These are phyloP conservation scores for Pharus latifolius DNA, from an alignment of 176 grass and related monocot genomes.

Conservation along the genomic window DNA sequence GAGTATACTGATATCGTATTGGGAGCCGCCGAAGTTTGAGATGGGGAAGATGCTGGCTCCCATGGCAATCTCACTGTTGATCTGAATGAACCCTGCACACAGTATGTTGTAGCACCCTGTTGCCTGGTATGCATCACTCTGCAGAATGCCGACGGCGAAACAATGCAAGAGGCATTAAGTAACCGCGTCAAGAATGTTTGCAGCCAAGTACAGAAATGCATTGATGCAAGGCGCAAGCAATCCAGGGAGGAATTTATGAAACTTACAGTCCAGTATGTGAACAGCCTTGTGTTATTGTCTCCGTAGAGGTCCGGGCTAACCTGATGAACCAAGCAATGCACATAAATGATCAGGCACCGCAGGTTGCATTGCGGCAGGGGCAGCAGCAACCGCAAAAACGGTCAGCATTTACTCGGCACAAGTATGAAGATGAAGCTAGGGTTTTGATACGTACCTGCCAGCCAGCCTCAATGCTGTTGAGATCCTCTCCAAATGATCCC, in stretches of 20 bases:
- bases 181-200: background rate
- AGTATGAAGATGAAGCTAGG: background rate
- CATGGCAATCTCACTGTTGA: conserved; percentile 71
- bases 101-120: conserved; percentile 82
- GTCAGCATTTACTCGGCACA: background rate
- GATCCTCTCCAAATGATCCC: conserved; percentile 53
- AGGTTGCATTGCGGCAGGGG: background rate
- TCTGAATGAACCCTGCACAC: conserved; percentile 78
- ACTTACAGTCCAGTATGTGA: conserved; percentile 86
- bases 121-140: conserved; percentile 76
- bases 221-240: background rate
- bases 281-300: conserved; percentile 71
- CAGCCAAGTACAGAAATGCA: background rate
- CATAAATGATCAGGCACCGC: background rate
- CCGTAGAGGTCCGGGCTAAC: conserved; percentile 73
- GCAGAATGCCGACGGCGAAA: background rate
- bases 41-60: conserved; percentile 66
- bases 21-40: conserved; percentile 45
- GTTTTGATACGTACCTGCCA: conserved; percentile 50
- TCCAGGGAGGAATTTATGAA: background rate
- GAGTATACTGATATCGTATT: conserved; percentile 81
- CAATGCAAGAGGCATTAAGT: background rate
- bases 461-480: conserved; percentile 83
- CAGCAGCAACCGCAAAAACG: background rate
- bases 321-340: conserved; percentile 29